phyloP scores from a whole-genome alignment of 192 early-diverging fungal genomes.

The Funneliformis mosseae region DNA sequence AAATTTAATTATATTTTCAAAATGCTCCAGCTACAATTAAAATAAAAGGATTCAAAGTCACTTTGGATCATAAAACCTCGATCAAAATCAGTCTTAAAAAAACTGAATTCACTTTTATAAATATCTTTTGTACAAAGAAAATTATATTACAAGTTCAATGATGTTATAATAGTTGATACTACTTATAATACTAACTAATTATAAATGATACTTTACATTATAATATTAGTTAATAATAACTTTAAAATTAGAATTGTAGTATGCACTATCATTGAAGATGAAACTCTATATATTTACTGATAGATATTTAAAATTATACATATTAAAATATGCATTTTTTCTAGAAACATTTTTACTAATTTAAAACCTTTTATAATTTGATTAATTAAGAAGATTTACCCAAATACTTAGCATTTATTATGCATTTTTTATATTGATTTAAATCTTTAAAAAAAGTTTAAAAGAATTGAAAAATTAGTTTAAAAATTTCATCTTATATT shows the following conservation, averaged over 20 bases:
- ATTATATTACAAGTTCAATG: too few relatives aligned
- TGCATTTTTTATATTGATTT: conserved; percentile 2
- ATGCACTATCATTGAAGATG: not conserved
- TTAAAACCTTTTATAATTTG: not conserved
- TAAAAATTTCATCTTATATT: too few relatives aligned
- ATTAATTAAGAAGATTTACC: not conserved
- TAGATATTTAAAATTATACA: not conserved
- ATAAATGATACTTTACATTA: not conserved
- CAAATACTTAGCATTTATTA: not conserved
- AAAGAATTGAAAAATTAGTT: not conserved
- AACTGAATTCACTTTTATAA: not conserved
- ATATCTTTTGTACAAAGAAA: not conserved
- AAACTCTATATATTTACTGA: not conserved
- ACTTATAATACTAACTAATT: not conserved
- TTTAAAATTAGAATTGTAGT: not conserved
- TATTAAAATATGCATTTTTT: not conserved
- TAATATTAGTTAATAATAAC: not conserved
- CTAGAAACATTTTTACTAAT: not conserved
- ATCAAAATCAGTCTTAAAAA: not conserved
- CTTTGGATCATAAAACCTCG: not conserved
- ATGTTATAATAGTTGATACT: too few relatives aligned
- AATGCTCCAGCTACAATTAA: not conserved
- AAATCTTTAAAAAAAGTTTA: not conserved
- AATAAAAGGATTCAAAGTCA: not conserved
- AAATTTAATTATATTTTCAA: too few relatives aligned